These are phyloP conservation scores for Colletotrichum echinochloae DNA, from an alignment of 2,329 filamentous ascomycete species.

Conservation along the genomic window DNA sequence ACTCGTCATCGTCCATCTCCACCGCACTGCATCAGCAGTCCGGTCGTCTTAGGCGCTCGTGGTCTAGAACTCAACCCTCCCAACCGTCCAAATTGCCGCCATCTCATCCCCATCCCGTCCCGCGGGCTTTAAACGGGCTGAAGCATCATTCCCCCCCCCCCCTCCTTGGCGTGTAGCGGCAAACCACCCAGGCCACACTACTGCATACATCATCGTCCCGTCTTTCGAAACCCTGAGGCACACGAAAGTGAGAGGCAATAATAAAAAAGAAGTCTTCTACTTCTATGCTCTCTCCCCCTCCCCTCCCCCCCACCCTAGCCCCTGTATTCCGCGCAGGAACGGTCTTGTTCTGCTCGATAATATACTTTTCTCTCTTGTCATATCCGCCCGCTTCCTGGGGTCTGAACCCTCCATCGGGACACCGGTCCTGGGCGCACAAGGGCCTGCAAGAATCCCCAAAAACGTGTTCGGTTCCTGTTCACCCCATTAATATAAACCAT, in stretches of 20 bases:
- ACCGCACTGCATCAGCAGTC: conserved; percentile 15
- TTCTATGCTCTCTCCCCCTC: conserved; percentile 9
- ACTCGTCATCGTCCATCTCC: conserved; percentile 2
- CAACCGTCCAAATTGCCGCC: neutral
- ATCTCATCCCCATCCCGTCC: neutral
- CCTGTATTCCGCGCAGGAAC: too few relatives aligned
- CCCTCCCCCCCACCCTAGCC: neutral
- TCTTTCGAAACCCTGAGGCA: conserved; percentile 33
- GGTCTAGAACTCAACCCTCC: conserved; percentile 25
- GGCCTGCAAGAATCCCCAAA: conserved; percentile 5
- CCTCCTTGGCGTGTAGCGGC: conserved; percentile 19
- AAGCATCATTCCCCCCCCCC: neutral
- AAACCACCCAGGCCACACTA: neutral
- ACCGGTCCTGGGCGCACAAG: conserved; percentile 18
- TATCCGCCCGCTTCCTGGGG: conserved; percentile 4
- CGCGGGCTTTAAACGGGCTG: neutral
- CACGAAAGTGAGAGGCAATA: too few relatives aligned
- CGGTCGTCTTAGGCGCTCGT: neutral
- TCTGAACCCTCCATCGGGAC: conserved; percentile 23
- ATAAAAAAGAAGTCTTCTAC: conserved; percentile 9
- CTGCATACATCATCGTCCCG: conserved; percentile 33
- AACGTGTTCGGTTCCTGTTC: conserved; percentile 13
- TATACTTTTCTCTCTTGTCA: neutral
- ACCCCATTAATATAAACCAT: conserved; percentile 18
- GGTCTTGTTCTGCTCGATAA: too few relatives aligned